Base-by-base conservation (phyloP, 1,284 basidiomycete species). In the Taiwanofungus camphoratus region DNA sequence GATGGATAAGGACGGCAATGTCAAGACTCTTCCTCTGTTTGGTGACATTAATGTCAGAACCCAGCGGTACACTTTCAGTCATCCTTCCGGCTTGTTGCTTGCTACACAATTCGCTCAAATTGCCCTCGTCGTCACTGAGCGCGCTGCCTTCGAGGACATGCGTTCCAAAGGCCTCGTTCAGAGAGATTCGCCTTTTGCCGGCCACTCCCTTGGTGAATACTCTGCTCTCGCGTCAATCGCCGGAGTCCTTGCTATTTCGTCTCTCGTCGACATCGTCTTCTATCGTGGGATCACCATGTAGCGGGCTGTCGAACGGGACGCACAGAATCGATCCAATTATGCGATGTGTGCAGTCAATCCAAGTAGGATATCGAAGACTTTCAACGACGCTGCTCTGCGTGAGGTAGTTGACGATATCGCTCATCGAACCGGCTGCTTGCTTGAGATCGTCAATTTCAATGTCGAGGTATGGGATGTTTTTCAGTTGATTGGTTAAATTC, bases 221-320 rank as follows among this genome's bases (percentile, higher is more conserved):
- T 97, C 95, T 39, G 93, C 95, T 11, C 78, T 99, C 9, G 95
- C 96, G 1, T 94, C 94, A 12, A 94, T 98, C 52, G 95, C 95
- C 34, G 92, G 93, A 63, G 91, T 97, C 36, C 81, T 99, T 35
- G 87, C 92, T 34, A 92, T 98, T 60, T 91, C 94, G 23, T 82
- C 92, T n/a, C 82, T 99, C 39, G 92, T 95, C 56, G 94, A 98
- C 57, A 91, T 99, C 59, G 95, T 99, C 33, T 98, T 99, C 78
- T 98, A 97, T 68, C 92, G 96, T 67, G 95, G 95, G 62, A 95
- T 99, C 60, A 99, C 95, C 39, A 99, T 99, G 95, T 93, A 97
- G 63, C 90, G 93, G 35, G 94, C 94, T 16, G 94, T 97, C 48
- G 90, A 96, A 66, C 90, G 95, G 36, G 95, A 98, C 60, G 74